A percentile compares a stretch with the other conserved stretches of the same genome.
Evolutionary conservation across 306 rosid species (phyloP).

Genomic region (Cicer chorassanicum): DNA sequence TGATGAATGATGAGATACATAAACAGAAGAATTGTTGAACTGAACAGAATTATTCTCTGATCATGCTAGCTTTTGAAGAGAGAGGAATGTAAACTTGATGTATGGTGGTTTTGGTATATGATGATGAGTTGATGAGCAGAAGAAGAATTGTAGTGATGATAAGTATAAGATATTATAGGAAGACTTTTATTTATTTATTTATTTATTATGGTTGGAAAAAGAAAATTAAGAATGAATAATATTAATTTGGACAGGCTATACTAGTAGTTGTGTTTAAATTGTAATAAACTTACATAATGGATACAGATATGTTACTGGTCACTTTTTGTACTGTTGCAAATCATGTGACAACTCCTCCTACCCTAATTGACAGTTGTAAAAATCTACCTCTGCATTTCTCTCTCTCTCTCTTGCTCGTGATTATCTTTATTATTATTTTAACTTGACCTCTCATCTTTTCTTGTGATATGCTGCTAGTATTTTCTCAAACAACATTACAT

Average conservation of each 20-base stretch:
- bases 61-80: slow-evolving; percentile 20
- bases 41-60: slow-evolving; percentile 25
- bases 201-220: slow-evolving; percentile 28
- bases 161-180: slow-evolving; percentile 43
- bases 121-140: slow-evolving; percentile 31
- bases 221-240: slow-evolving; percentile 43
- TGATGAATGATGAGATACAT: slow-evolving; percentile 23
- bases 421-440: slow-evolving; percentile 56
- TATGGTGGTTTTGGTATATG: slow-evolving; percentile 44
- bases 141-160: slow-evolving; percentile 47
- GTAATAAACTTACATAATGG: slow-evolving; percentile 59
- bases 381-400: slow-evolving; percentile 44
- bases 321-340: slow-evolving; percentile 62
- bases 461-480: neutral
- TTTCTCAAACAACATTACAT: neutral
- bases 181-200: neutral
- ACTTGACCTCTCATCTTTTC: slow-evolving; percentile 46
- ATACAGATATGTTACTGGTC: slow-evolving; percentile 60
- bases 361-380: slow-evolving; percentile 55
- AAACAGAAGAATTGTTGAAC: neutral
- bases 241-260: slow-evolving; percentile 51
- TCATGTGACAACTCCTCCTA: slow-evolving; percentile 67
- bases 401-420: slow-evolving; percentile 53
- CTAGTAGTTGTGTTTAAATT: slow-evolving; percentile 54
- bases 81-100: slow-evolving; percentile 9